phyloP scores from a whole-genome alignment of 1,284 basidiomycete genomes.

The Somion occarium region DNA sequence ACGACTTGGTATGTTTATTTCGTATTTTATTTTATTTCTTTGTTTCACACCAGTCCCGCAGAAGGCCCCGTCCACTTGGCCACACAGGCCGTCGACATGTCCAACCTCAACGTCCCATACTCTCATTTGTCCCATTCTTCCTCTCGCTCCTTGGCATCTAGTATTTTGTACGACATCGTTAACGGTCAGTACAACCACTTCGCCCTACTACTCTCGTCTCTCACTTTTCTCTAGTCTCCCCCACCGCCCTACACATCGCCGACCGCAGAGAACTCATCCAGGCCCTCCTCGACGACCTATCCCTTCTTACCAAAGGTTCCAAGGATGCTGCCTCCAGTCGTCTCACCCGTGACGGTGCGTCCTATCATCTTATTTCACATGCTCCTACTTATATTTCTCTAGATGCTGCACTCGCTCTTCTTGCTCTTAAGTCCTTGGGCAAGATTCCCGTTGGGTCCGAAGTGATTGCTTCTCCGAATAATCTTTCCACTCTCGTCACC shows the following conservation, averaged over 20 bases:
- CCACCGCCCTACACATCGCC: slow-evolving; percentile 39
- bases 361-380: neutral
- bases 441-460: slow-evolving; percentile 67
- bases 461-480: slow-evolving; percentile 49
- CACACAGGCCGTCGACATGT: neutral
- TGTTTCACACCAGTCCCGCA: neutral
- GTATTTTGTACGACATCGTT: neutral
- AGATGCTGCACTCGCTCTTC: slow-evolving; percentile 61
- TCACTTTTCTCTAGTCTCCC: slow-evolving; percentile 26
- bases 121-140: neutral
- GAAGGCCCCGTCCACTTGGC: neutral
- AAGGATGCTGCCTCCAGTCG: slow-evolving; percentile 35
- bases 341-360: slow-evolving; percentile 49
- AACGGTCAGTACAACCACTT: neutral
- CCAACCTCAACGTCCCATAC: neutral
- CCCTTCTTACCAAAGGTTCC: slow-evolving; percentile 33
- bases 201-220: neutral
- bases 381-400: slow-evolving; percentile 16
- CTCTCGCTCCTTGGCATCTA: neutral
- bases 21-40: too few species aligned
- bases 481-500: slow-evolving; percentile 48
- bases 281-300: slow-evolving; percentile 50
- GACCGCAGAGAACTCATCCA: slow-evolving; percentile 48
- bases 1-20: too few species aligned
- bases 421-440: slow-evolving; percentile 73